Percentiles rank a stretch among this genome's conserved stretches.
These are phyloP conservation scores for Pyrrhoderma lamaoense DNA, from an alignment of 1,284 basidiomycete species.

Conservation along the genomic window DNA sequence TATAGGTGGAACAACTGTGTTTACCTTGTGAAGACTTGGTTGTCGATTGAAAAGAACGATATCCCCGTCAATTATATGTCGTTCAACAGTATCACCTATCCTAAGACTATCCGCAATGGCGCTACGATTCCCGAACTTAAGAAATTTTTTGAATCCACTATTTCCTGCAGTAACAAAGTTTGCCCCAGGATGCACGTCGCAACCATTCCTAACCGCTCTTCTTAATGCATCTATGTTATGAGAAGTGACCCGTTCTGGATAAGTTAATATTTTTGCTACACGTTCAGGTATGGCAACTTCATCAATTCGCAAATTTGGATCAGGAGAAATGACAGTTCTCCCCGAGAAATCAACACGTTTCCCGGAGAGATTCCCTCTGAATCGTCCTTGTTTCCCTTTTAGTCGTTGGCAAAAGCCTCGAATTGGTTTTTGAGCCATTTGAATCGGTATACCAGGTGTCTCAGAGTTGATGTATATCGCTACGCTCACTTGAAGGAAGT, in stretches of 20 bases:
- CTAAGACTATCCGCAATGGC: conserved; percentile 73
- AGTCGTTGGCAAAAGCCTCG: conserved; percentile 96
- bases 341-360: conserved; percentile 99
- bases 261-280: conserved; percentile 93
- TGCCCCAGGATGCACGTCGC: conserved; percentile 91
- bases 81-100: conserved; percentile 86
- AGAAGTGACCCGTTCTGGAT: conserved; percentile 90
- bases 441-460: conserved; percentile 84
- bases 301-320: conserved; percentile 96
- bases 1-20: conserved; percentile 14
- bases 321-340: conserved; percentile 97
- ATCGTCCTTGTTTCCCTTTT: conserved; percentile 98
- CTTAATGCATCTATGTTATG: conserved; percentile 85
- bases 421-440: conserved; percentile 84
- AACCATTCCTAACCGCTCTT: conserved; percentile 81
- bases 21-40: conserved; percentile 91
- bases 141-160: conserved; percentile 77
- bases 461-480: conserved; percentile 99
- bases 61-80: conserved; percentile 94
- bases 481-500: conserved; percentile 89
- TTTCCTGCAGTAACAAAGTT: conserved; percentile 85
- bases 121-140: conserved; percentile 74
- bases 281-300: conserved; percentile 97
- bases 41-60: conserved; percentile 99
- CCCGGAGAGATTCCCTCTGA: conserved; percentile 96